Percentiles rank a stretch among this genome's conserved stretches.
Evolutionary conservation across 202 grass and related monocot species (phyloP).

Genomic region (Sporobolus alterniflorus): DNA sequence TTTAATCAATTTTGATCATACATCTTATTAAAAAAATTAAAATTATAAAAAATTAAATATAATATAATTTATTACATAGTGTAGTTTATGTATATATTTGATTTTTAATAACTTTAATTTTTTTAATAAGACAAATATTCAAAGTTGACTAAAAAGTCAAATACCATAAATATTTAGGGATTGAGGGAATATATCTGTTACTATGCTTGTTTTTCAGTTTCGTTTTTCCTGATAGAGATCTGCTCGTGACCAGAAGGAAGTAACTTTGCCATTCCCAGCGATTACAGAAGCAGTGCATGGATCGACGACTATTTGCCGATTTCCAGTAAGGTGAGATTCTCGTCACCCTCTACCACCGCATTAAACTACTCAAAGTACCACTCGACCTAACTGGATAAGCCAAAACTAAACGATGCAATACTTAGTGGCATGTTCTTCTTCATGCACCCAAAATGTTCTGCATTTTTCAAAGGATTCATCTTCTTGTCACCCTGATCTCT

Average conservation of each 20-base stretch:
- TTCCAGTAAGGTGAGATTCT: neutral
- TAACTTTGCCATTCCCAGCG: neutral
- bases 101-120: too few species aligned
- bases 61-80: too few species aligned
- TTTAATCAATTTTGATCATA: too few species aligned
- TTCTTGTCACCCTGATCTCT: neutral
- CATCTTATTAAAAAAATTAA: too few species aligned
- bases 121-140: too few species aligned
- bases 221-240: neutral
- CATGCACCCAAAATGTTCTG: neutral
- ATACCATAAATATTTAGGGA: too few species aligned
- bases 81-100: too few species aligned
- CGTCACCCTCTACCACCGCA: conserved; percentile 22
- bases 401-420: neutral
- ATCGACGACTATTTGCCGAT: neutral
- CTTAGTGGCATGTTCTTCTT: neutral
- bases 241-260: neutral
- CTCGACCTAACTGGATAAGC: conserved; percentile 30
- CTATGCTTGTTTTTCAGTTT: neutral
- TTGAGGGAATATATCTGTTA: too few species aligned
- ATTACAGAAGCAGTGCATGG: neutral
- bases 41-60: too few species aligned
- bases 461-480: neutral
- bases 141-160: too few species aligned
- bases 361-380: conserved; percentile 29